Evolutionary conservation across 2,329 filamentous ascomycete species (phyloP).

Genomic region (Aspergillus terreus): DNA sequence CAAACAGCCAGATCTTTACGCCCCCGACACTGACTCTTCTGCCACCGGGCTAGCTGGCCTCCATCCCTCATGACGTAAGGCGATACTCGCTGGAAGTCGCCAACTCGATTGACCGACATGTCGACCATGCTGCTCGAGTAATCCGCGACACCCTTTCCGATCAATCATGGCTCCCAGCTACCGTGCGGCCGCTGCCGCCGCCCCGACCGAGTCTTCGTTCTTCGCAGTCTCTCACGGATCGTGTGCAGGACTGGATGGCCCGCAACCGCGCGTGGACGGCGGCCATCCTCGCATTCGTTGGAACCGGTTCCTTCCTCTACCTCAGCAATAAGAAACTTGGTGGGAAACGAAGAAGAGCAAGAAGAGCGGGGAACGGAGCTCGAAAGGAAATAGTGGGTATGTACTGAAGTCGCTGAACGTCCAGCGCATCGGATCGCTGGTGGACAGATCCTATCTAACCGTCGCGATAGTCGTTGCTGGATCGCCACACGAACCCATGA

Average conservation of each 20-base stretch:
- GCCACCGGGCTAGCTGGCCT: conserved; percentile 46
- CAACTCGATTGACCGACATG: conserved; percentile 74
- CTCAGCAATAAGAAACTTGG: conserved; percentile 59
- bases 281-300: conserved; percentile 65
- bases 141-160: conserved; percentile 67
- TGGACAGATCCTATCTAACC: not conserved
- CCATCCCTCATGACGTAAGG: conserved; percentile 62
- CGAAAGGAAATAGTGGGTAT: conserved; percentile 73
- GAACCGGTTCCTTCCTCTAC: conserved; percentile 58
- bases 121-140: conserved; percentile 69
- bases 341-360: conserved; percentile 67
- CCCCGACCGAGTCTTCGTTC: conserved; percentile 22
- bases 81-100: conserved; percentile 70
- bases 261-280: conserved; percentile 71
- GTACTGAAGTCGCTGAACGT: conserved; percentile 13
- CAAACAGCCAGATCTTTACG: not conserved
- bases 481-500: conserved; percentile 79
- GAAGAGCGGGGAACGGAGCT: conserved; percentile 75
- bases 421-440: conserved; percentile 2
- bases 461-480: conserved; percentile 69
- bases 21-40: conserved; percentile 11
- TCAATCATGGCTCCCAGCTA: conserved; percentile 69
- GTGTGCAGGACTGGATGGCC: conserved; percentile 66
- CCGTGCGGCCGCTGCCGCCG: conserved; percentile 54
- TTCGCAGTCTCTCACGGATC: conserved; percentile 48